A percentile compares a stretch with the other conserved stretches of the same genome.
These are phyloP conservation scores for Globisporangium parvum DNA, from an alignment of 352 stramenopile species.

Conservation along the genomic window DNA sequence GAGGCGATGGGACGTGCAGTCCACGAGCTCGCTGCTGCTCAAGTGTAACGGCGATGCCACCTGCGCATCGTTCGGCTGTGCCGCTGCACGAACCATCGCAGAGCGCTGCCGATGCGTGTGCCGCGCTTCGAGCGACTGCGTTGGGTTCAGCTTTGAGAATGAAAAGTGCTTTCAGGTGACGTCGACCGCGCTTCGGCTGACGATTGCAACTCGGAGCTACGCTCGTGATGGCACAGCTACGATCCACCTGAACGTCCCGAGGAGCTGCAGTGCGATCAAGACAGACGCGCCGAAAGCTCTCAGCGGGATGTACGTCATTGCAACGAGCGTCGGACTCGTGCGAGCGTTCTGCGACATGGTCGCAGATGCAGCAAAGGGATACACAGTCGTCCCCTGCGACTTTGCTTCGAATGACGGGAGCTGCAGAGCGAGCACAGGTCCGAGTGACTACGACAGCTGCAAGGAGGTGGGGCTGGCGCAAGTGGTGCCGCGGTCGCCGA, in stretches of 20 bases:
- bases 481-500: conserved; percentile 40
- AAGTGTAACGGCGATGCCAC: conserved; percentile 19
- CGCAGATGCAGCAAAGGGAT: conserved; percentile 38
- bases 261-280: conserved; percentile 52
- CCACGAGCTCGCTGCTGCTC: conserved; percentile 25
- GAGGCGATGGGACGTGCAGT: conserved; percentile 27
- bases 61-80: conserved; percentile 26
- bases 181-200: conserved; percentile 29
- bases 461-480: conserved; percentile 43
- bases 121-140: conserved; percentile 21
- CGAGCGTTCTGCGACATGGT: conserved; percentile 53
- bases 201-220: conserved; percentile 24
- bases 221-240: conserved; percentile 15
- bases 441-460: conserved; percentile 41
- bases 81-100: conserved; percentile 21
- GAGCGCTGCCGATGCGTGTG: conserved; percentile 49
- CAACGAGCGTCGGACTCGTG: conserved; percentile 31
- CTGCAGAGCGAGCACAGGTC: conserved; percentile 26
- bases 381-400: conserved; percentile 48
- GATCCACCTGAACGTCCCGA: conserved; percentile 52
- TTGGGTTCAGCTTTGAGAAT: conserved; percentile 34
- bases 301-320: conserved; percentile 38
- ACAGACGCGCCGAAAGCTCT: conserved; percentile 17
- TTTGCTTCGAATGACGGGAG: conserved; percentile 20
- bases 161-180: conserved; percentile 35